phyloP scores from a whole-genome alignment of 805 yeast species.

The Lachancea thermotolerans region DNA sequence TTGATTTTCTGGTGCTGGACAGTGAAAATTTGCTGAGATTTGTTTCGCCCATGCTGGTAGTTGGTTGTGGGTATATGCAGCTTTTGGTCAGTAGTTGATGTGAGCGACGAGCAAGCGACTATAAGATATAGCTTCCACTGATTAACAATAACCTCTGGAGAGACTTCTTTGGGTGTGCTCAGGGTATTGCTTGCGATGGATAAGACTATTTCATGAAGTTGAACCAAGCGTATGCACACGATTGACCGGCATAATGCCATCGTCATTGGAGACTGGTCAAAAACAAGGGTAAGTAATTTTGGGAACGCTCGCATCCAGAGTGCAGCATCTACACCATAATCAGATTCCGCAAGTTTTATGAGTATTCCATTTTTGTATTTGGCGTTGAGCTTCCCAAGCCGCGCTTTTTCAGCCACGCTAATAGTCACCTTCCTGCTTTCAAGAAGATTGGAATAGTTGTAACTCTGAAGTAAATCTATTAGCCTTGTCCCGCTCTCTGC shows the following conservation, averaged over 20 bases:
- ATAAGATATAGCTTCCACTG: constrained; percentile 88
- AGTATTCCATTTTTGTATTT: constrained; percentile 59
- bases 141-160: constrained; percentile 66
- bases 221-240: constrained; percentile 83
- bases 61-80: constrained; percentile 50
- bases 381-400: constrained; percentile 55
- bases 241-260: constrained; percentile 89
- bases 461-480: constrained; percentile 66
- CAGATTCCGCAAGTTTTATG: constrained; percentile 78
- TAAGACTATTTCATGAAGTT: constrained; percentile 64
- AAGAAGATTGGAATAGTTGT: constrained; percentile 61
- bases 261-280: constrained; percentile 81
- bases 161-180: constrained; percentile 32
- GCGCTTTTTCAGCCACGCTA: constrained; percentile 70
- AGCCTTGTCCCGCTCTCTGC: constrained; percentile 73
- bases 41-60: constrained; percentile 64
- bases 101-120: constrained; percentile 86
- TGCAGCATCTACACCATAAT: constrained; percentile 91
- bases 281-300: constrained; percentile 58
- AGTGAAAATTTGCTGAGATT: constrained; percentile 69
- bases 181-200: constrained; percentile 44
- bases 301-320: constrained; percentile 93
- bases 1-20: constrained; percentile 88
- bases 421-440: constrained; percentile 41
- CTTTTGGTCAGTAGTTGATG: constrained; percentile 83